Evolutionary conservation across 164 flowering plant species (phyloP).

Genomic region (Tinospora cordifolia): DNA sequence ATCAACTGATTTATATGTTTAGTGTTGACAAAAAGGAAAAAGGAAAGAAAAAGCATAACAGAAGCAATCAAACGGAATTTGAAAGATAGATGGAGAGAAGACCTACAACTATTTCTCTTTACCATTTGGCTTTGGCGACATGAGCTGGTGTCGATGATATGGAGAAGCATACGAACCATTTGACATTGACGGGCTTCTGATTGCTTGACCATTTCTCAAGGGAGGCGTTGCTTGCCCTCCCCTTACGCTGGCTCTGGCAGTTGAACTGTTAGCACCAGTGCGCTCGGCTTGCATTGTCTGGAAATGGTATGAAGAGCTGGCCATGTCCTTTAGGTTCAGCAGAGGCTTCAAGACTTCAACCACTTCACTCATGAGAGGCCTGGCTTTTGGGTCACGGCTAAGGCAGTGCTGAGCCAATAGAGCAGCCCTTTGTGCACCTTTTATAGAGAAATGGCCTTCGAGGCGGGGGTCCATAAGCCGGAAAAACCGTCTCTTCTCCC

Average conservation of each 20-base stretch:
- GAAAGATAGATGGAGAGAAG: neutral
- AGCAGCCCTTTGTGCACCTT: conserved; percentile 77
- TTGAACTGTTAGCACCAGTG: conserved; percentile 38
- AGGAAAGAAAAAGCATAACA: neutral
- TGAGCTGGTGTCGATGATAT: conserved; percentile 31
- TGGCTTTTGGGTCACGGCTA: conserved; percentile 70
- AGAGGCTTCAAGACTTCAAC: conserved; percentile 69
- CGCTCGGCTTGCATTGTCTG: conserved; percentile 65
- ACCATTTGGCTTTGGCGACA: conserved; percentile 47
- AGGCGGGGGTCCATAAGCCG: conserved; percentile 76
- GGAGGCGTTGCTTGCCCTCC: conserved; percentile 26
- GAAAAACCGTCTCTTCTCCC: conserved; percentile 64
- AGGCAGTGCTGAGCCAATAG: conserved; percentile 74
- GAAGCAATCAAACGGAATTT: neutral
- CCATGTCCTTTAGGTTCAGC: conserved; percentile 79
- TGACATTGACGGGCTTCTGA: conserved; percentile 47
- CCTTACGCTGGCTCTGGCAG: conserved; percentile 32
- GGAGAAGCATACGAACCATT: conserved; percentile 58
- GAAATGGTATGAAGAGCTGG: conserved; percentile 66
- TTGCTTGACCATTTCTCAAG: conserved; percentile 38
- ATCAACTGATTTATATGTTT: neutral
- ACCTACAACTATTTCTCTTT: conserved; percentile 27
- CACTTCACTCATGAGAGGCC: conserved; percentile 79
- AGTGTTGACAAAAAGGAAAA: neutral
- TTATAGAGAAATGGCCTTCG: conserved; percentile 80